Conservation (phyloP, 1,284 basidiomycete species). For the Papiliotrema flavescens region DNA sequence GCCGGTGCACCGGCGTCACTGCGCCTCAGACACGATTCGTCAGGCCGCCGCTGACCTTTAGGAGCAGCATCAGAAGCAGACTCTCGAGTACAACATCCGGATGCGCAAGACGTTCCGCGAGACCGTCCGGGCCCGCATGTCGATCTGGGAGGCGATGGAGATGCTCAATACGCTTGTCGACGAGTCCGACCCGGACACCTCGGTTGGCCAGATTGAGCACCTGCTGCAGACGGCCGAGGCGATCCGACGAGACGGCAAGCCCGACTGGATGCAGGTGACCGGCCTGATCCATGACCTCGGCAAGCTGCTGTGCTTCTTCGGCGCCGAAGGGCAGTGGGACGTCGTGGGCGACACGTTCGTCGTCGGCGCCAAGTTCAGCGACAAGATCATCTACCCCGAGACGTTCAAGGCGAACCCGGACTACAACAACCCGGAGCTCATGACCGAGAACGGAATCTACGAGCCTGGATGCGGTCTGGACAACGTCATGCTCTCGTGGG, state of each 20-base stretch:
- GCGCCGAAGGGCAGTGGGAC: conserved; percentile 77
- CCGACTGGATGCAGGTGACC: conserved; percentile 68
- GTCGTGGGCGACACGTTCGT: conserved; percentile 87
- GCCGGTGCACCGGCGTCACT: background rate
- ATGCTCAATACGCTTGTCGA: conserved; percentile 82
- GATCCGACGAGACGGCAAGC: conserved; percentile 80
- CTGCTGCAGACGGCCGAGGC: conserved; percentile 88
- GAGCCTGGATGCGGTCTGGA: conserved; percentile 77
- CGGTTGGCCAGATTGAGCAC: conserved; percentile 80
- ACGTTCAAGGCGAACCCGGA: conserved; percentile 79
- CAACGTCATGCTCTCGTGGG: conserved; percentile 87
- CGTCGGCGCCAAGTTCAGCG: conserved; percentile 78
- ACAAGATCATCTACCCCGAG: conserved; percentile 81
- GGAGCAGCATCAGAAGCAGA: conserved; percentile 88
- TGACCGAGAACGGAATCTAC: conserved; percentile 80
- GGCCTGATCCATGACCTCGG: conserved; percentile 86
- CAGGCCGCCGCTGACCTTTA: background rate
- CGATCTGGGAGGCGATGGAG: conserved; percentile 86
- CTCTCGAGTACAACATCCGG: conserved; percentile 74
- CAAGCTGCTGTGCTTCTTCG: conserved; percentile 76
- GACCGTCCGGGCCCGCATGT: conserved; percentile 39
- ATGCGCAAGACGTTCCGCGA: conserved; percentile 52
- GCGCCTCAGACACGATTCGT: background rate
- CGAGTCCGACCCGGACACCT: conserved; percentile 56
- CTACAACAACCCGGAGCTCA: conserved; percentile 63